Conservation (phyloP, 148 eudicot genomes). For the Gaultheria prostrata region DNA sequence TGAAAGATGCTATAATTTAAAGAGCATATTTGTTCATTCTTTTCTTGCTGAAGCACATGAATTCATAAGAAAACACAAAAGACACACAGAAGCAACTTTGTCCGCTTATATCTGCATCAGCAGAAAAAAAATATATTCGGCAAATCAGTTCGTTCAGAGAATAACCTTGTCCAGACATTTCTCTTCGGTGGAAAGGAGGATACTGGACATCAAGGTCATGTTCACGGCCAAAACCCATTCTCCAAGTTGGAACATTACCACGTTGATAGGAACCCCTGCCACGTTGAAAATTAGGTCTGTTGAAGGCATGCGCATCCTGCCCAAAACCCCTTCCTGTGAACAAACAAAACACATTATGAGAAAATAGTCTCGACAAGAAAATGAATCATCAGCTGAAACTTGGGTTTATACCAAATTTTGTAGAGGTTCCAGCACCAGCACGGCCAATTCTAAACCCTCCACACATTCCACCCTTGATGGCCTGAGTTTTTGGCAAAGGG, state of each 20-base stretch:
- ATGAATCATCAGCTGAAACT: conserved; percentile 3
- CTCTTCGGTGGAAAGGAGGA: conserved; percentile 49
- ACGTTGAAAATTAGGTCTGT: conserved; percentile 47
- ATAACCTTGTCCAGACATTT: conserved; percentile 39
- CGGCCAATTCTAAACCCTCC: conserved; percentile 79
- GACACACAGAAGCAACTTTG: neutral
- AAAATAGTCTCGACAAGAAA: neutral
- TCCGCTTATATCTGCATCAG: neutral
- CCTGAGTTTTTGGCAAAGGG: conserved; percentile 83
- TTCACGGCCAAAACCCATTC: conserved; percentile 33
- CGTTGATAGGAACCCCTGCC: conserved; percentile 48
- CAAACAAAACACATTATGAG: conserved; percentile 13
- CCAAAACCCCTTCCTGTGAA: conserved; percentile 58
- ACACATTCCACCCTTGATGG: conserved; percentile 81
- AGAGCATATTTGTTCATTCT: neutral
- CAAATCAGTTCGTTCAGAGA: neutral
- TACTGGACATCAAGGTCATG: conserved; percentile 47
- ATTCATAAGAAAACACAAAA: neutral
- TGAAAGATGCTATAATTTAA: neutral
- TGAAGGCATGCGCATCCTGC: conserved; percentile 39
- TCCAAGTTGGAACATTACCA: conserved; percentile 50
- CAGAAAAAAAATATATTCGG: neutral
- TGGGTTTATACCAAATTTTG: conserved; percentile 20
- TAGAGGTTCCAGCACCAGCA: conserved; percentile 36
- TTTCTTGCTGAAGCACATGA: neutral